phyloP scores from a whole-genome alignment of 345 rosid genomes.

The Eucalyptus microcorys region DNA sequence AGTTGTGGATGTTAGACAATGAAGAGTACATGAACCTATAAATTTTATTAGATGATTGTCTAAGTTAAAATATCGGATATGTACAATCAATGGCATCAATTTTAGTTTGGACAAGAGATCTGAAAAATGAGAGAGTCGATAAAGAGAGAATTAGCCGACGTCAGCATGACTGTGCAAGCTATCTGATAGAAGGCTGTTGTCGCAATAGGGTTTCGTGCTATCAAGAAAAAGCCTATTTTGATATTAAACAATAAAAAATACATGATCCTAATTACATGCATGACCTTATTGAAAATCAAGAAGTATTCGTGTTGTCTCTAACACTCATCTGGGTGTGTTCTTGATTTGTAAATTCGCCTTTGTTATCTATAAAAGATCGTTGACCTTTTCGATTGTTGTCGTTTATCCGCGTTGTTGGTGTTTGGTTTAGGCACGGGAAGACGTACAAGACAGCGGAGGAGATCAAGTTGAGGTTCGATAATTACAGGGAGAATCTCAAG shows the following conservation, averaged over 20 bases:
- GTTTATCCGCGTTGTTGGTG: neutral
- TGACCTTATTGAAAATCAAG: neutral
- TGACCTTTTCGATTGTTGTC: neutral
- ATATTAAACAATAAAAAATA: neutral
- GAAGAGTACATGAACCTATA: neutral
- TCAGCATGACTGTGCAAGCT: neutral
- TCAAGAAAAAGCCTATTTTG: neutral
- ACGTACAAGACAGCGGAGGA: slow-evolving; percentile 55
- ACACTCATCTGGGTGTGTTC: neutral
- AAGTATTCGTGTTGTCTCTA: neutral
- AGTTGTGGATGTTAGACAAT: neutral
- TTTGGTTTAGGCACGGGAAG: slow-evolving; percentile 48
- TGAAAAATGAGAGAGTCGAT: neutral
- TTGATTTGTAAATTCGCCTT: neutral
- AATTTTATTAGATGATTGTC: neutral
- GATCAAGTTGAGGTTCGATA: slow-evolving; percentile 54
- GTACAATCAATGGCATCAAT: neutral
- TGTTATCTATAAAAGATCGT: neutral
- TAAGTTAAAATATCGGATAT: neutral
- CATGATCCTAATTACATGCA: too few species aligned
- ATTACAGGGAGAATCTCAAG: slow-evolving; percentile 59
- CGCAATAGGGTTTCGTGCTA: neutral
- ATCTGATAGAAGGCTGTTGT: too few species aligned
- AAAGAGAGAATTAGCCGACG: neutral
- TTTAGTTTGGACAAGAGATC: neutral